Conservation (phyloP, 371 early-diverging fungal species). For the Dichotomocladium elegans region DNA sequence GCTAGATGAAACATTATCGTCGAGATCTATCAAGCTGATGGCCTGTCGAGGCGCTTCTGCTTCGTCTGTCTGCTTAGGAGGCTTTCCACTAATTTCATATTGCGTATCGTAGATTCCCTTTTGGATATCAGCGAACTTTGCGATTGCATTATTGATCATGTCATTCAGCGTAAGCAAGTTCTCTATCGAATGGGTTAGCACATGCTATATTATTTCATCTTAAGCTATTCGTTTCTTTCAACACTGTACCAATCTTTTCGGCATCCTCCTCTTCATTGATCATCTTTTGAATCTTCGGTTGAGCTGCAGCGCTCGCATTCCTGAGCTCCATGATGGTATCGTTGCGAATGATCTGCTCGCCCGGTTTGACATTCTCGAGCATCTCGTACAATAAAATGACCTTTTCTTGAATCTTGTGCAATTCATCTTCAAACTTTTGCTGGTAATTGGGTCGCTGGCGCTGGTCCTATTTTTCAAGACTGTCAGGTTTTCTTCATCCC, state of each 20-base stretch:
- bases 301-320: constrained; percentile 55
- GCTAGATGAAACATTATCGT: constrained; percentile 29
- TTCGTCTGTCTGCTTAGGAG: constrained; percentile 21
- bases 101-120: constrained; percentile 51
- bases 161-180: constrained; percentile 80
- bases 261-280: constrained; percentile 39
- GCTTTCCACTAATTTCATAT: constrained; percentile 41
- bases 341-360: constrained; percentile 48
- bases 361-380: constrained; percentile 63
- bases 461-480: constrained; percentile 53
- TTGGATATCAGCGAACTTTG: constrained; percentile 67
- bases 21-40: constrained; percentile 64
- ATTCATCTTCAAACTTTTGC: constrained; percentile 77
- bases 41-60: constrained; percentile 27
- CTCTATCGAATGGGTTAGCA: constrained; percentile 20
- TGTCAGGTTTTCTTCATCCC: not conserved
- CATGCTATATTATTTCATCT: not conserved
- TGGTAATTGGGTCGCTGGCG: constrained; percentile 81
- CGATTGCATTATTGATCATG: constrained; percentile 78
- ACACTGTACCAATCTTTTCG: constrained; percentile 21
- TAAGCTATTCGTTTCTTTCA: not conserved
- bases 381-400: constrained; percentile 75
- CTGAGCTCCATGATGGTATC: constrained; percentile 54
- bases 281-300: constrained; percentile 76
- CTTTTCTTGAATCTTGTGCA: constrained; percentile 78